Evolutionary conservation across 805 yeast genomes (phyloP).

Genomic region (Wickerhamomyces subpelliculosus): DNA sequence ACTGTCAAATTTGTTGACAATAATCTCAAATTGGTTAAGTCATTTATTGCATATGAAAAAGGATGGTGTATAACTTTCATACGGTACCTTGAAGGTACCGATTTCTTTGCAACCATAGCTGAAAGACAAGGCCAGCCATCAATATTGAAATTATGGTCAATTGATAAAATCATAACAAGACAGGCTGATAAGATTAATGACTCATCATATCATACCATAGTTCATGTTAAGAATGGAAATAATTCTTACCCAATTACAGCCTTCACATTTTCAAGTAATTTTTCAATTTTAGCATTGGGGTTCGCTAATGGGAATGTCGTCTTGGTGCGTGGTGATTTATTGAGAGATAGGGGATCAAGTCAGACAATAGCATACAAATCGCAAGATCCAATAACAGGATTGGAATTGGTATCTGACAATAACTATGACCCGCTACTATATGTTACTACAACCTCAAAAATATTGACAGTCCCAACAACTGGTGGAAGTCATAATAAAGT

Average conservation of each 20-base stretch:
- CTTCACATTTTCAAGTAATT: slow-evolving; percentile 44
- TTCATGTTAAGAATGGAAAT: slow-evolving; percentile 59
- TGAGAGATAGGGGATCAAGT: slow-evolving; percentile 84
- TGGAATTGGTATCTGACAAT: slow-evolving; percentile 43
- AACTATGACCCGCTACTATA: slow-evolving; percentile 46
- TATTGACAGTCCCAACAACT: slow-evolving; percentile 65
- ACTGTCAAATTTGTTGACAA: slow-evolving; percentile 49
- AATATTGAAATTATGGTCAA: slow-evolving; percentile 65
- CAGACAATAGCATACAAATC: slow-evolving; percentile 71
- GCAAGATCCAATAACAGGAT: slow-evolving; percentile 74
- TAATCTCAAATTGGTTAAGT: slow-evolving; percentile 36
- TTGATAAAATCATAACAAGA: slow-evolving; percentile 37
- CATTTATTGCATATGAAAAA: slow-evolving; percentile 58
- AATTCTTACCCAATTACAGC: slow-evolving; percentile 77
- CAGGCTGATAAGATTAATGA: slow-evolving; percentile 26
- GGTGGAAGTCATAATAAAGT: slow-evolving; percentile 74
- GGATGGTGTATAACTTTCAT: slow-evolving; percentile 61
- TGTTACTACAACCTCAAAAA: slow-evolving; percentile 67
- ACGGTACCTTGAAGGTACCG: slow-evolving; percentile 38
- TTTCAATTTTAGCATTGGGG: slow-evolving; percentile 67
- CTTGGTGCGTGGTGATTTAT: slow-evolving; percentile 77
- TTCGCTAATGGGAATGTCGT: slow-evolving; percentile 80
- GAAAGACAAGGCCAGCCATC: slow-evolving; percentile 69
- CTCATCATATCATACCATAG: slow-evolving; percentile 50
- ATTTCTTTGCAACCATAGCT: slow-evolving; percentile 62